phyloP scores from a whole-genome alignment of 176 grass and related monocot species.

The Zoysia pacifica region DNA sequence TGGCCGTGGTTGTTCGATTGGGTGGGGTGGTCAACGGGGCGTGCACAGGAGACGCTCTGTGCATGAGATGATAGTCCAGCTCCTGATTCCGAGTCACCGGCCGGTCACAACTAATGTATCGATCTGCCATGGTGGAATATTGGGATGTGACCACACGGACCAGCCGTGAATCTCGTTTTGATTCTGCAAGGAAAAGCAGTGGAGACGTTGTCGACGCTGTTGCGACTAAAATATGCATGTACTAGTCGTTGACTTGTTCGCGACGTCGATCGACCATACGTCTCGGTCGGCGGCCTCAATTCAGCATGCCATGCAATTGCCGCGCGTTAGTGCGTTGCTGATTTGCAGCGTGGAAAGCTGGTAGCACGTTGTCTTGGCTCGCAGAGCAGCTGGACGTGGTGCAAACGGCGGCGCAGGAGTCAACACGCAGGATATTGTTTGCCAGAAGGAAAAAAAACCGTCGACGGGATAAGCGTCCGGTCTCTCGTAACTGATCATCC shows the following conservation, averaged over 20 bases:
- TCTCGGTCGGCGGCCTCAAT: constrained; percentile 12
- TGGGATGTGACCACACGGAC: not conserved
- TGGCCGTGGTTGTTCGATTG: not conserved
- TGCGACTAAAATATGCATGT: not conserved
- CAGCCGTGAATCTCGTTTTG: not conserved
- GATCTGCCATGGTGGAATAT: not conserved
- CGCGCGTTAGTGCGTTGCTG: constrained; percentile 17
- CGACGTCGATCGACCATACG: constrained; percentile 12
- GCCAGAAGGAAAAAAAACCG: not conserved
- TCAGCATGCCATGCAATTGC: not conserved
- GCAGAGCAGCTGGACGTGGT: too few species aligned
- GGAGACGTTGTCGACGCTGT: not conserved
- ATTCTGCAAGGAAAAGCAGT: not conserved
- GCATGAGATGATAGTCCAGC: too few species aligned
- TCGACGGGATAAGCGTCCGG: constrained; percentile 23
- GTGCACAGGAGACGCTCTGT: not conserved
- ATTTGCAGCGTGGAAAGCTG: constrained; percentile 30
- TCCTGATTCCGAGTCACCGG: too few species aligned
- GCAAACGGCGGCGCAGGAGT: not conserved
- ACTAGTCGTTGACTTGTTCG: not conserved
- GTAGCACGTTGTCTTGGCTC: not conserved
- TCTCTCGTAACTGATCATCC: too few species aligned
- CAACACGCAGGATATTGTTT: constrained; percentile 42
- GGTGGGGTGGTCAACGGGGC: constrained; percentile 36
- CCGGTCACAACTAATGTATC: too few species aligned